Percentiles rank a stretch among this genome's conserved stretches.
Conservation (phyloP, 202 grass and related monocot species). For the Digitaria exilis region DNA sequence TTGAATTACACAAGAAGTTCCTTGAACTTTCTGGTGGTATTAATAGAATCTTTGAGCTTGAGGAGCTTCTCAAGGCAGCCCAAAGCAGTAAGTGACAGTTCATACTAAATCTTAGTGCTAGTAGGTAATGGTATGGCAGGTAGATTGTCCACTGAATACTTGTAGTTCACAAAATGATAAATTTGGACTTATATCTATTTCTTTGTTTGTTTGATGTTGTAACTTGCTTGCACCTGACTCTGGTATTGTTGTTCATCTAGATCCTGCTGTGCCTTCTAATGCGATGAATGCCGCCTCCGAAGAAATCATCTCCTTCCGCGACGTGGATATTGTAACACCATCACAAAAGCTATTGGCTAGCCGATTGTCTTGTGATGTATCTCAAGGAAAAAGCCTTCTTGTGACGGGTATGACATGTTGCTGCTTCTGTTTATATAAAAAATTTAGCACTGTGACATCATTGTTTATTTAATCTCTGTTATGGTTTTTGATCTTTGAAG, state of each 20-base stretch:
- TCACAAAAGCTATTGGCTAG: slow-evolving; percentile 88
- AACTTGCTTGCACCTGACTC: slow-evolving; percentile 33
- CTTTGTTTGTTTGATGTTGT: background rate
- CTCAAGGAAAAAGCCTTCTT: slow-evolving; percentile 88
- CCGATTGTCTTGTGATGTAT: slow-evolving; percentile 73
- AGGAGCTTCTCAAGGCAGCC: slow-evolving; percentile 84
- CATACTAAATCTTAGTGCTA: background rate
- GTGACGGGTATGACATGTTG: slow-evolving; percentile 71
- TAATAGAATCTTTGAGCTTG: slow-evolving; percentile 94
- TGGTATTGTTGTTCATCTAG: slow-evolving; percentile 44
- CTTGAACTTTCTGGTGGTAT: slow-evolving; percentile 97
- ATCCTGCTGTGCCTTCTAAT: slow-evolving; percentile 52
- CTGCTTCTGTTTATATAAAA: background rate
- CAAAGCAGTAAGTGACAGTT: slow-evolving; percentile 67
- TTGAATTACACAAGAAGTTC: slow-evolving; percentile 89
- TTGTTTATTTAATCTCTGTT: slow-evolving; percentile 33
- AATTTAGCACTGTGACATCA: background rate
- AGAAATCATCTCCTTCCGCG: slow-evolving; percentile 77
- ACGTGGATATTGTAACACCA: slow-evolving; percentile 89
- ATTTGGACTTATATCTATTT: background rate
- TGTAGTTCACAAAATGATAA: background rate
- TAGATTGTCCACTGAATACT: slow-evolving; percentile 19
- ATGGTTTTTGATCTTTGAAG: slow-evolving; percentile 40
- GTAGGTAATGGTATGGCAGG: background rate
- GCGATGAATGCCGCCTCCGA: slow-evolving; percentile 35